Base-by-base conservation (phyloP, 176 grass and related monocot species). In the Aegilops speltoides region DNA sequence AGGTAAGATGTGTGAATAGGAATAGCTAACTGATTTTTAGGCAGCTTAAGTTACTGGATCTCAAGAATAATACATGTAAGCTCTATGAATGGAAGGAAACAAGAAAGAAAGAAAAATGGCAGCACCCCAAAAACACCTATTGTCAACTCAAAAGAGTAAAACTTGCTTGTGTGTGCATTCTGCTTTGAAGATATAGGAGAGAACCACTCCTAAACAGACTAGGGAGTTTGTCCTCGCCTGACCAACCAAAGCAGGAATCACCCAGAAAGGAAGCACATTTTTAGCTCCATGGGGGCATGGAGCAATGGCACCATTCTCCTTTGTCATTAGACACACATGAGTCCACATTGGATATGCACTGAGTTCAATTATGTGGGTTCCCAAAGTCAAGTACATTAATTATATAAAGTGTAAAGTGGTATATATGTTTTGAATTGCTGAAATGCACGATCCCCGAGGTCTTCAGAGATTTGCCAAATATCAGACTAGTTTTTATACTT, bases 1-100 rank as follows among this genome's bases (percentile, higher is more conserved):
- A 76, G 22, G 88, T 67, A 73, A 88, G 17, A 79, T 83, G 71
- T 60, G 56, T 78, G 57, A 77, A 70, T 67, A 83, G 40, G 29
- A 86, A 83, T 68, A 67, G 4, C 50, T 68, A 32, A 81, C 23
- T 77, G 13, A 81, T 76, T 19, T 83, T 86, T 13, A 17, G 7
- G 59, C 19, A 24, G 26, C 32, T 32, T 11, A 79, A 83, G 22
- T 76, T 25, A 90, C 36, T 68, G 23, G 28, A 65, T 90, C n/a
- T 57, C 15, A 89, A 77, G 57, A 59, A 78, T 19, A 67, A 81
- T 46, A 60, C 10, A 62, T 17, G 62, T 28, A 67, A 84, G 10
- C 2, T 83, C 50, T 62, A 79, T 9, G 68, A 77, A 69, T 79
- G 62, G 45, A 83, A 79, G 36, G 50, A 4, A 78, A 76, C 34